A percentile compares a stretch with the other conserved stretches of the same genome.
phyloP scores from a whole-genome alignment of 2,329 filamentous ascomycete genomes.

The Emericellopsis atlantica region DNA sequence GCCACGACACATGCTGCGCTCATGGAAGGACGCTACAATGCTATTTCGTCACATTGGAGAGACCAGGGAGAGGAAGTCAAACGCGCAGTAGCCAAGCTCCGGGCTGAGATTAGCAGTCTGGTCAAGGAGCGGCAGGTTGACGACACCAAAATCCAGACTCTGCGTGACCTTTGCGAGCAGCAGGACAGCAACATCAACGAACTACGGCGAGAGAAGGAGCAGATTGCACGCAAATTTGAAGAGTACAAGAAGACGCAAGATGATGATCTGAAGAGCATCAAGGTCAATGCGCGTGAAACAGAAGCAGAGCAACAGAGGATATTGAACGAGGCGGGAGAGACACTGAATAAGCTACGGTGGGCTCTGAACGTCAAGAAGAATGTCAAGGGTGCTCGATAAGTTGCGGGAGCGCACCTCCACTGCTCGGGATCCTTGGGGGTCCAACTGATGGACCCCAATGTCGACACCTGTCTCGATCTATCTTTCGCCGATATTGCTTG shows the following conservation, averaged over 20 bases:
- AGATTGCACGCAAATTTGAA: conserved; percentile 47
- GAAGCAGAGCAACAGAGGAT: conserved; percentile 49
- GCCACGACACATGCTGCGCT: conserved; percentile 52
- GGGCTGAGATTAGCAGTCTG: conserved; percentile 39
- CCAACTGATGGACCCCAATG: no score
- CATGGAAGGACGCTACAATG: conserved; percentile 58
- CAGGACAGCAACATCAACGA: conserved; percentile 56
- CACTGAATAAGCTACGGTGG: conserved; percentile 60
- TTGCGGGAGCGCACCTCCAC: no score
- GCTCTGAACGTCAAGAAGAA: conserved; percentile 55
- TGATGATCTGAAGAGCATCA: conserved; percentile 44
- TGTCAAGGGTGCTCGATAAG: conserved; percentile 39
- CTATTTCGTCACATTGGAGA: conserved; percentile 53
- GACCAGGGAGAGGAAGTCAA: conserved; percentile 52
- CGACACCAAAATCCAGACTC: conserved; percentile 48
- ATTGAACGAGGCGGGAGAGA: conserved; percentile 44
- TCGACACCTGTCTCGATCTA: background rate
- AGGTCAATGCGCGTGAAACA: conserved; percentile 39
- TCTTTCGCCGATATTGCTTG: background rate
- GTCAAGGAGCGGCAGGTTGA: conserved; percentile 44
- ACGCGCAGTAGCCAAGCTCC: conserved; percentile 33
- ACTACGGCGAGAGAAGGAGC: conserved; percentile 46
- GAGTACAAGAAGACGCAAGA: conserved; percentile 54
- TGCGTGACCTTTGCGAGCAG: conserved; percentile 61
- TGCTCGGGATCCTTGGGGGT: no score